Conservation (phyloP, 2,329 filamentous ascomycete species). For the Paraconiothyrium sp. region DNA sequence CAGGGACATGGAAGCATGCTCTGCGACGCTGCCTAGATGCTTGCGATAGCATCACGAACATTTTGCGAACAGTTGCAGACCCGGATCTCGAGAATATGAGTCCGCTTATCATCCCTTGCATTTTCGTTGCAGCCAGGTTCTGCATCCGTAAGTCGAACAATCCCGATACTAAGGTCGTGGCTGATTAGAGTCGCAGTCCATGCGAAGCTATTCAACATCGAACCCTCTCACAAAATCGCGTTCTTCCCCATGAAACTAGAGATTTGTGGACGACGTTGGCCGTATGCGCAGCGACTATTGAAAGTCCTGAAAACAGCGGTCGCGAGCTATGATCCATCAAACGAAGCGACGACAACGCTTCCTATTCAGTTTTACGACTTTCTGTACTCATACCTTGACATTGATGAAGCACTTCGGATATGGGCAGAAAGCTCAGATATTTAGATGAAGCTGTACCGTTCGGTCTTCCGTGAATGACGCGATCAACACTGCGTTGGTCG, state of each 20-base stretch:
- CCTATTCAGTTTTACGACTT: constrained; percentile 40
- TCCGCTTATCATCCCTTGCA: constrained; percentile 33
- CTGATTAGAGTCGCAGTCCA: constrained; percentile 27
- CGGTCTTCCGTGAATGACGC: background rate
- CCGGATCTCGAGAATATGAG: constrained; percentile 32
- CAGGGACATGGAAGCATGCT: constrained; percentile 39
- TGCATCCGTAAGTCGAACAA: constrained; percentile 24
- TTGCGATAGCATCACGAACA: constrained; percentile 35
- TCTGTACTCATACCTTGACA: constrained; percentile 37
- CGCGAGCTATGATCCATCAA: background rate
- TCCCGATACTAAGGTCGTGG: background rate
- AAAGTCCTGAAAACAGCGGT: constrained; percentile 37
- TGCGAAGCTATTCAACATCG: constrained; percentile 33
- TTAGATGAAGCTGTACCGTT: background rate
- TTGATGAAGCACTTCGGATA: constrained; percentile 34
- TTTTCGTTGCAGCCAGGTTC: constrained; percentile 38
- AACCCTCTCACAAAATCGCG: constrained; percentile 33
- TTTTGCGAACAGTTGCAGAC: constrained; percentile 31
- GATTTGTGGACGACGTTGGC: constrained; percentile 36
- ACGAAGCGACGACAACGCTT: constrained; percentile 21
- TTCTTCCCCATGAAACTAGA: constrained; percentile 36
- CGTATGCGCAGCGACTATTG: constrained; percentile 30
- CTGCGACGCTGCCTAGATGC: constrained; percentile 40
- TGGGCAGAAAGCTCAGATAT: constrained; percentile 29
- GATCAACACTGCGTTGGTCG: no score